Evolutionary conservation across 192 early-diverging fungal genomes (phyloP).

Genomic region (Chytriomyces sp.): DNA sequence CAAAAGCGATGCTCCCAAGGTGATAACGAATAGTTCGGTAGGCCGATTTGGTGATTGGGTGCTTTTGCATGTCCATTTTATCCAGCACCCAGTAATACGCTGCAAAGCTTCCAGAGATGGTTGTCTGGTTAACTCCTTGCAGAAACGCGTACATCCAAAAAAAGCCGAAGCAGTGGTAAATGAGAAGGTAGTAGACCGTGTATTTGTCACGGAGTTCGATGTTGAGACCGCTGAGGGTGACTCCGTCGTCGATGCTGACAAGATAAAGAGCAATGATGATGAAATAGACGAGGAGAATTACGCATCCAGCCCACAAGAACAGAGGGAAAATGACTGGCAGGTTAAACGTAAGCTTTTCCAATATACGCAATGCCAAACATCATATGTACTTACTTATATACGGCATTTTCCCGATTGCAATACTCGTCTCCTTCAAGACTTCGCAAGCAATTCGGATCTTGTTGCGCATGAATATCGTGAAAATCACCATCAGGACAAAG

Average conservation of each 20-base stretch:
- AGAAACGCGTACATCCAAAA: slow-evolving; percentile 59
- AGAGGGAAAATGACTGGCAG: slow-evolving; percentile 46
- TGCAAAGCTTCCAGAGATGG: slow-evolving; percentile 59
- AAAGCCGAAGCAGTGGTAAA: slow-evolving; percentile 64
- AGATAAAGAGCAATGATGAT: slow-evolving; percentile 37
- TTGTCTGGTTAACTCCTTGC: slow-evolving; percentile 52
- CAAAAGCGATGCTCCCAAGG: slow-evolving; percentile 59
- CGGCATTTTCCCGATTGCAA: slow-evolving; percentile 53
- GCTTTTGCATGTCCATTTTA: slow-evolving; percentile 41
- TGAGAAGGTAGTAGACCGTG: slow-evolving; percentile 41
- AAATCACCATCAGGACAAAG: slow-evolving; percentile 45
- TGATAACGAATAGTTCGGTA: slow-evolving; percentile 53
- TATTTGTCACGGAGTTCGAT: slow-evolving; percentile 7
- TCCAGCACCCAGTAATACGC: slow-evolving; percentile 61
- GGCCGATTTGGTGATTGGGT: slow-evolving; percentile 34
- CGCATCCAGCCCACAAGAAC: slow-evolving; percentile 21
- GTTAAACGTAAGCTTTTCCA: background rate
- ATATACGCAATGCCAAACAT: background rate
- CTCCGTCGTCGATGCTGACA: slow-evolving; percentile 34
- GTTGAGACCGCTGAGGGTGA: slow-evolving; percentile 31
- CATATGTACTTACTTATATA: slow-evolving; percentile 38
- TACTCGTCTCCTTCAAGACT: slow-evolving; percentile 56
- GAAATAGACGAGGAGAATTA: slow-evolving; percentile 40
- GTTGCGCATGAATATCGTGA: slow-evolving; percentile 53
- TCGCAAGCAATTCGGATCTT: slow-evolving; percentile 58